Conservation (phyloP, 1,284 basidiomycete species). For the Rhizopogon parksii region DNA sequence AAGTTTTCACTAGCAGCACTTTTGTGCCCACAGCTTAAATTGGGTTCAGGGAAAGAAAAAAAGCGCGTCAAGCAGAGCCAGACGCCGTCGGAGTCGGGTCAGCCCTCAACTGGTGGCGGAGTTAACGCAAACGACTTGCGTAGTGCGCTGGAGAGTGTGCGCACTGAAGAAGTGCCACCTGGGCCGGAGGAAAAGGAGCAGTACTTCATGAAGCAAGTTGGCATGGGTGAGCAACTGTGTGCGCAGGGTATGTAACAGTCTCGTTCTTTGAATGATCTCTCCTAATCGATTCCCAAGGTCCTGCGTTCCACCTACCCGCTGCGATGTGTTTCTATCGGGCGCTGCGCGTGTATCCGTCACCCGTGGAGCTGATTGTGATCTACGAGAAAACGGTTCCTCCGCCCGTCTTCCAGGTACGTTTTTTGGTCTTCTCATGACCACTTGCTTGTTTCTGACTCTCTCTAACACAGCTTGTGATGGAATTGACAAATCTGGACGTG, state of each 20-base stretch:
- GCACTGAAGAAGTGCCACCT: conserved; percentile 58
- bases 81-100: conserved; percentile 52
- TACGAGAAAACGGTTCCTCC: conserved; percentile 90
- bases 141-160: conserved; percentile 56
- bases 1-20: conserved; percentile 31
- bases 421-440: neutral
- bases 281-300: conserved; percentile 44
- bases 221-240: conserved; percentile 81
- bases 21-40: conserved; percentile 10
- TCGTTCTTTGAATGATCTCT: neutral
- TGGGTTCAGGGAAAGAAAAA: conserved; percentile 73
- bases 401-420: conserved; percentile 72
- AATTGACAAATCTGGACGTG: conserved; percentile 84
- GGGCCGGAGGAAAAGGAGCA: conserved; percentile 72
- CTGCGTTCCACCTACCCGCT: conserved; percentile 68
- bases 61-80: conserved; percentile 80
- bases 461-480: conserved; percentile 65
- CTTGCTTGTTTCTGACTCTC: conserved; percentile 8
- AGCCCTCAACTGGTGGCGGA: conserved; percentile 24
- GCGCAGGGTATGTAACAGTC: conserved; percentile 52
- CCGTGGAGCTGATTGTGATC: conserved; percentile 86
- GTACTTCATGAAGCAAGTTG: conserved; percentile 89
- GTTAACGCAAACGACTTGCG: conserved; percentile 49
- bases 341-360: conserved; percentile 89
- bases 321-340: conserved; percentile 92